Evolutionary conservation across 305 asterid genomes (phyloP).

Genomic region (Solanum hybrid): DNA sequence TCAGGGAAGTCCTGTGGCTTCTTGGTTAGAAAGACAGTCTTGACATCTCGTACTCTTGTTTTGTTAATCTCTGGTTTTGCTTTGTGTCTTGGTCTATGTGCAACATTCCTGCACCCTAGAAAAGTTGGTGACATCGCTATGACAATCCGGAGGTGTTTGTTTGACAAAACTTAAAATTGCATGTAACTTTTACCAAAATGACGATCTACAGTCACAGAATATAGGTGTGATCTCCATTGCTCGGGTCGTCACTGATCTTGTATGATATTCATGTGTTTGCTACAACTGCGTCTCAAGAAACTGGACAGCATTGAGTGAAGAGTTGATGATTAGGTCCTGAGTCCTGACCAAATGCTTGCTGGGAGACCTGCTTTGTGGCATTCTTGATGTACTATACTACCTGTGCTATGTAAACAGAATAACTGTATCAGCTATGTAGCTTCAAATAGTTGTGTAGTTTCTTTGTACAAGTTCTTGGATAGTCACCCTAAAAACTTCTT

Average conservation of each 20-base stretch:
- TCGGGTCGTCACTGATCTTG: neutral
- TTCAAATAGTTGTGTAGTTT: neutral
- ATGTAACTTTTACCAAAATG: neutral
- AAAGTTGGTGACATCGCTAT: conserved; percentile 45
- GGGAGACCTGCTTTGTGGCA: neutral
- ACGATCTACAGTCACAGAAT: neutral
- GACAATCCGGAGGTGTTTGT: conserved; percentile 58
- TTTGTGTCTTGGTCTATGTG: conserved; percentile 64
- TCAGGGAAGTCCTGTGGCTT: conserved; percentile 29
- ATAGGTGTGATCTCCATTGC: neutral
- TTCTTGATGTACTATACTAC: neutral
- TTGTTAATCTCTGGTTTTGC: conserved; percentile 27
- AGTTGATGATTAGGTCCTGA: no score
- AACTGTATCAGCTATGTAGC: neutral
- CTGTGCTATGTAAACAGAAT: neutral
- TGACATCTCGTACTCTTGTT: conserved; percentile 40
- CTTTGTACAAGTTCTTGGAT: neutral
- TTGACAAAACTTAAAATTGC: conserved; percentile 23
- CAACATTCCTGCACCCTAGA: conserved; percentile 54
- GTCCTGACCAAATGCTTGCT: neutral
- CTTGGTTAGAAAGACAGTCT: conserved; percentile 11
- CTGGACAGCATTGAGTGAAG: neutral
- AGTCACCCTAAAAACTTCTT: neutral
- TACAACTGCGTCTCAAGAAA: neutral
- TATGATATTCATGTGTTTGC: neutral